These are phyloP conservation scores for Cutaneotrichosporon cyanovorans DNA, from an alignment of 1,284 basidiomycete genomes.

Conservation along the genomic window DNA sequence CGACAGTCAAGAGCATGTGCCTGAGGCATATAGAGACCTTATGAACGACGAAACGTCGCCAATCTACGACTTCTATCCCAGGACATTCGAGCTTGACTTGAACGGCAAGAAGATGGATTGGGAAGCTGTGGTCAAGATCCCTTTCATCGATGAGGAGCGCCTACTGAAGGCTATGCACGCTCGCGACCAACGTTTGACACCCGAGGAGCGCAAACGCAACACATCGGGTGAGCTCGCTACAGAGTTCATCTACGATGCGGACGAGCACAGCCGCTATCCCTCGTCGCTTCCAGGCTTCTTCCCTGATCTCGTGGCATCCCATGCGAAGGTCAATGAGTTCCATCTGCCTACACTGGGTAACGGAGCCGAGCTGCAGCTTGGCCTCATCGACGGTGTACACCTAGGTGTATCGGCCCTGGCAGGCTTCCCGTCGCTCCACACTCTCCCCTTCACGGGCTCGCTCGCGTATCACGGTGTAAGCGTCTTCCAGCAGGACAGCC, in stretches of 20 bases:
- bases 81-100: conserved; percentile 82
- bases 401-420: conserved; percentile 81
- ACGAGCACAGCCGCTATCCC: conserved; percentile 63
- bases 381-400: conserved; percentile 80
- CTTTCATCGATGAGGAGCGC: conserved; percentile 84
- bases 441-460: conserved; percentile 67
- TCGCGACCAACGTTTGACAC: conserved; percentile 66
- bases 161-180: conserved; percentile 78
- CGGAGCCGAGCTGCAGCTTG: conserved; percentile 75
- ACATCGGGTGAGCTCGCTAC: conserved; percentile 64
- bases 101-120: conserved; percentile 99
- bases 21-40: conserved; percentile 74
- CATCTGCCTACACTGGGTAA: conserved; percentile 74
- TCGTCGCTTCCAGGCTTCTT: conserved; percentile 93
- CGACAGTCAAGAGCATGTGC: conserved; percentile 82
- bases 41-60: conserved; percentile 82
- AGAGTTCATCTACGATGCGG: conserved; percentile 64
- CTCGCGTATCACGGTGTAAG: conserved; percentile 85
- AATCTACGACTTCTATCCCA: conserved; percentile 91
- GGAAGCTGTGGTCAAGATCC: conserved; percentile 99
- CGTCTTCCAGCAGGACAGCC: conserved; percentile 82
- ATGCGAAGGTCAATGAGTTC: conserved; percentile 70
- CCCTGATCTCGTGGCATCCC: conserved; percentile 77
- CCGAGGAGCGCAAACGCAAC: conserved; percentile 73
- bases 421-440: conserved; percentile 91